Evolutionary conservation across 2,329 filamentous ascomycete species (phyloP), one percentile per base, ranked within the genome.

Genomic region (Cladophialophora bantiana): DNA sequence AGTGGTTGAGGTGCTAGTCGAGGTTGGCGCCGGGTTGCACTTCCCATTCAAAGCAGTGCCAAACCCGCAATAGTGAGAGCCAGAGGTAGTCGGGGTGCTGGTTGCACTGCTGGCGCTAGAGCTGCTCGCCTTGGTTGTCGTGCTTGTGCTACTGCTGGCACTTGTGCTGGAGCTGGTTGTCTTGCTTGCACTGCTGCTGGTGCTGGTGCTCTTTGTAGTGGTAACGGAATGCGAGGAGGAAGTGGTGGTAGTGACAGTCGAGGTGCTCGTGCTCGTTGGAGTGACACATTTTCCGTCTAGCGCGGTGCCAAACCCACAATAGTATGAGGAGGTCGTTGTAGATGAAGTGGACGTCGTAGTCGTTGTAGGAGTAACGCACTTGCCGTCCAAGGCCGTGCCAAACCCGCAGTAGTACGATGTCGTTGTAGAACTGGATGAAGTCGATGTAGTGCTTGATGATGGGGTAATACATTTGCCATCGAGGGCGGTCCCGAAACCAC

Each of bases 11-110:
- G 54, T 50, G 20, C 53, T 55, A 13, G 58, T 62, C 7, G 66
- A 57, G n/a, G 58, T 62, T 4, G 66, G 62, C 36, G 61, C 18
- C 15, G 65, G 58, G 48, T 69, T 69, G 64, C 67, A 69, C 31
- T 69, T 59, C 10, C 67, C 67, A n/a, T 69, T 52, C 31, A 48
- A 26, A 31, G 55, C 67, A 18, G 64, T 67, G 20, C 67, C 67
- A 59, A 48, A 69, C n/a, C 67, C 67, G 35, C 64, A 69, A 36
- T 59, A 69, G 67, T 67, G 62, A 65, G 64, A 58, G 10, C 63
- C 32, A 15, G 63, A 56, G 31, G 64, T 62, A 26, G 59, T 54
- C 15, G 48, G 63, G 12, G 54, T 64, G 2, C 20, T 66, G 38
- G 62, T 48, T 9, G 58, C 56, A 45, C 20, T 62, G 45, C 62